Evolutionary conservation across 441 rosid genomes (phyloP), one percentile per base, ranked within the genome.

Genomic region (Aquilaria agallochum): DNA sequence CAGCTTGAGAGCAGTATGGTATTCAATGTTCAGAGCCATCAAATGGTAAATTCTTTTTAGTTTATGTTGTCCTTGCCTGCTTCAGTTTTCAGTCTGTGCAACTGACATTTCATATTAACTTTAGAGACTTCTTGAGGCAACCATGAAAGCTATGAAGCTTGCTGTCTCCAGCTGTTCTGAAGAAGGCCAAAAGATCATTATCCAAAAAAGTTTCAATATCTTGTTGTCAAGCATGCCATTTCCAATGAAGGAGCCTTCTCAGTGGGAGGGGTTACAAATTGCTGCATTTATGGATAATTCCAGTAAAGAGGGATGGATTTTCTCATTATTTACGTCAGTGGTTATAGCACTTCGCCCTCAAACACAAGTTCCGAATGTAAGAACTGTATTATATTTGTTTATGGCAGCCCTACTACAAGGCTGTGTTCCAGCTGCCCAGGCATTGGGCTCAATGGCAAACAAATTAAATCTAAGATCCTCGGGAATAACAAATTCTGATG

Each of bases 361-460:
- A 65, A 75, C 81, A 59, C 68, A 56, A 60, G 63, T 87, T 75
- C 91, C 97, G 11, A 84, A 89, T 76, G 72, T 75, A 47, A 89
- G 83, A 75, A 58, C 67, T 48, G 65, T 80, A 31, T 34, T 80
- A 58, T 70, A 63, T 46, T 59, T 86, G 56, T 81, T 91, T 69
- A 58, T 78, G 73, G 65, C 66, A 67, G 56, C 72, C 59, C 63
- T 82, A 47, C 80, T 80, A 59, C 75, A 72, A 76, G 97, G 97
- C 59, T 70, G 74, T 77, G 68, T 80, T 70, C 71, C 72, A 58
- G 82, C 97, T 55, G 95, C 95, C 68, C 96, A 91, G 68, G 97
- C 97, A 6, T 69, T 91, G 76, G 95, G 97, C 52, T 89, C 96
- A 65, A 10, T 91, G 48, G 78, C 89, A 65, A 94, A 94, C 80